Evolutionary conservation across 208 protist genomes (phyloP).

Genomic region (Acanthamoeba royreba): DNA sequence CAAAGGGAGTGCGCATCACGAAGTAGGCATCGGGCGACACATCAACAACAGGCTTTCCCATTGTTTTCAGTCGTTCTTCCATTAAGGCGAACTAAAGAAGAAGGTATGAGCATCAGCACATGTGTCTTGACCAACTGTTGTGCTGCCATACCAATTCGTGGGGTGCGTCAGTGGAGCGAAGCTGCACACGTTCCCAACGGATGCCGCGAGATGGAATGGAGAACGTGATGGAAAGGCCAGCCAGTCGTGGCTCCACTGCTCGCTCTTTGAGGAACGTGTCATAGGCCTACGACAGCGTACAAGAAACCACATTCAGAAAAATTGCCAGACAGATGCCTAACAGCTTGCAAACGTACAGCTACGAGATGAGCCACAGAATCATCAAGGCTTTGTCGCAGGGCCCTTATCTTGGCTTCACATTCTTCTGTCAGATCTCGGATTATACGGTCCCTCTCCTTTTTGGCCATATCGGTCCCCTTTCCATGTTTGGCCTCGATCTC

Average conservation of each 20-base stretch:
- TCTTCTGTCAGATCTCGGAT: neutral
- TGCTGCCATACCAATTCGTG: neutral
- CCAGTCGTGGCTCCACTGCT: neutral
- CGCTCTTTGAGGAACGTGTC: neutral
- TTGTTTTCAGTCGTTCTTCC: constrained; percentile 2
- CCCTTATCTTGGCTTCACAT: neutral
- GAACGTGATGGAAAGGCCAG: neutral
- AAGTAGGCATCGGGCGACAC: neutral
- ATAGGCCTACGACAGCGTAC: neutral
- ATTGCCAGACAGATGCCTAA: too few relatives aligned
- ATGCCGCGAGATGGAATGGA: neutral
- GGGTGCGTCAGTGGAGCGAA: neutral
- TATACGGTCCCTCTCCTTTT: neutral
- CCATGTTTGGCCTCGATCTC: neutral
- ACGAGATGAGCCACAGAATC: neutral
- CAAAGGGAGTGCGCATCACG: neutral
- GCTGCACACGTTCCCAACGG: neutral
- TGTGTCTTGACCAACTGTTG: too few relatives aligned
- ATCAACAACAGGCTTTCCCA: neutral
- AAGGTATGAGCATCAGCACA: neutral
- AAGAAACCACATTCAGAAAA: neutral
- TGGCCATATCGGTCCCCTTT: neutral
- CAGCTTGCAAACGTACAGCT: neutral
- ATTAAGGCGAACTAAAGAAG: neutral
- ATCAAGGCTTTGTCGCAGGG: neutral